Conservation (phyloP, 2,329 filamentous ascomycete genomes). For the Aspergillus oerlinghausenensis region DNA sequence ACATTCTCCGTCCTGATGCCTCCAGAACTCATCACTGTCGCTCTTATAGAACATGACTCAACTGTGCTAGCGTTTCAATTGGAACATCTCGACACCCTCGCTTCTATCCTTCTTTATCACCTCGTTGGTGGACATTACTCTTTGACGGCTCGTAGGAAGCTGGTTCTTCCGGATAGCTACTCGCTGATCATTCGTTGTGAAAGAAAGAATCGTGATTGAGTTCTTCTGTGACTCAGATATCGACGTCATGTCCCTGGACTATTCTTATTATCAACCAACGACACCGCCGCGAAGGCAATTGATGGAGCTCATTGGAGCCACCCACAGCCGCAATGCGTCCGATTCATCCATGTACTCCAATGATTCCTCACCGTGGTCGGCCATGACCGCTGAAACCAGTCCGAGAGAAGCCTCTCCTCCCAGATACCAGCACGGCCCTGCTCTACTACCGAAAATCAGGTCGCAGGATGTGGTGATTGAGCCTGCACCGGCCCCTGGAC, state of each 20-base stretch:
- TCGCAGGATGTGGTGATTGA: constrained; percentile 75
- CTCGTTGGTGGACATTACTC: constrained; percentile 8
- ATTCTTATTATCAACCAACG: constrained; percentile 40
- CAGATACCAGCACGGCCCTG: constrained; percentile 67
- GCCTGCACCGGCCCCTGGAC: constrained; percentile 45
- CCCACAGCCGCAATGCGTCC: constrained; percentile 60
- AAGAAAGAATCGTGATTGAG: neutral
- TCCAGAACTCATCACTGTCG: constrained; percentile 8
- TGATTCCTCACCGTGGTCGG: constrained; percentile 65
- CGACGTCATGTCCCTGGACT: constrained; percentile 38
- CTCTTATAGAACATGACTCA: constrained; percentile 19
- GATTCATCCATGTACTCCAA: constrained; percentile 62
- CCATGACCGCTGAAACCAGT: constrained; percentile 64
- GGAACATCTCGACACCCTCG: constrained; percentile 11
- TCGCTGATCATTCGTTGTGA: neutral
- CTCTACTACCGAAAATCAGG: constrained; percentile 80
- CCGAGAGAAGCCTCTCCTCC: constrained; percentile 65
- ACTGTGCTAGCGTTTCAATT: constrained; percentile 15
- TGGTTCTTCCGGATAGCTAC: constrained; percentile 17
- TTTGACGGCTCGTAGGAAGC: constrained; percentile 19
- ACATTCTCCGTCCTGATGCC: constrained; percentile 24
- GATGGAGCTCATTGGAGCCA: constrained; percentile 28
- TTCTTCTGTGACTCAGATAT: neutral
- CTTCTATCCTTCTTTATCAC: constrained; percentile 13
- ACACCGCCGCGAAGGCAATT: constrained; percentile 40